Conservation (phyloP, 2,329 filamentous ascomycete species). For the Kalaharituber pfeilii region DNA sequence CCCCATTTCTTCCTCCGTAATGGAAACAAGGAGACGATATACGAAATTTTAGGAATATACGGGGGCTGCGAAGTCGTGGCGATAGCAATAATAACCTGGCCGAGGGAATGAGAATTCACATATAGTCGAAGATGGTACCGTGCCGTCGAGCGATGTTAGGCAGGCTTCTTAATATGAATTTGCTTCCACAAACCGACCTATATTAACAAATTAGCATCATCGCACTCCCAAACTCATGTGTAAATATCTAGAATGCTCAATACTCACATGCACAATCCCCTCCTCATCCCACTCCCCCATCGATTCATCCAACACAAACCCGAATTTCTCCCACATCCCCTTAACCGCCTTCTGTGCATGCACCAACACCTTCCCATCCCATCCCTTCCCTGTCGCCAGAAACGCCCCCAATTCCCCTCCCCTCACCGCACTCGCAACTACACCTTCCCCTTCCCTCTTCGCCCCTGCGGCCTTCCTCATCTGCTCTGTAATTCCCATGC, state of each 20-base stretch:
- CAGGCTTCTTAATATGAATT: neutral
- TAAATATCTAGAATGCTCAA: neutral
- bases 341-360: conserved; percentile 58
- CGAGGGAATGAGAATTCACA: too few relatives aligned
- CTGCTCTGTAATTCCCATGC: neutral
- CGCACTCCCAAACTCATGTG: too few relatives aligned
- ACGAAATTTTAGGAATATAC: too few relatives aligned
- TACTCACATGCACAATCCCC: conserved; percentile 54
- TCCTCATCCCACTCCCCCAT: conserved; percentile 72
- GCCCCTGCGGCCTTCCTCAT: neutral
- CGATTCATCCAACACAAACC: conserved; percentile 54
- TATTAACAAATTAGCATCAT: neutral
- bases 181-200: neutral
- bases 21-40: too few relatives aligned
- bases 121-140: too few relatives aligned
- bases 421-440: conserved; percentile 27
- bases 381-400: conserved; percentile 36
- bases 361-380: conserved; percentile 29
- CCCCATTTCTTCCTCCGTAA: too few relatives aligned
- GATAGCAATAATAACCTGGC: too few relatives aligned
- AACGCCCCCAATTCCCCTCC: conserved; percentile 23
- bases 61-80: too few relatives aligned
- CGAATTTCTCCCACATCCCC: conserved; percentile 49
- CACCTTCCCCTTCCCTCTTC: conserved; percentile 30
- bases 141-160: too few relatives aligned